These are phyloP conservation scores for Ciborinia camelliae DNA, from an alignment of 2,329 filamentous ascomycete genomes.

Conservation along the genomic window DNA sequence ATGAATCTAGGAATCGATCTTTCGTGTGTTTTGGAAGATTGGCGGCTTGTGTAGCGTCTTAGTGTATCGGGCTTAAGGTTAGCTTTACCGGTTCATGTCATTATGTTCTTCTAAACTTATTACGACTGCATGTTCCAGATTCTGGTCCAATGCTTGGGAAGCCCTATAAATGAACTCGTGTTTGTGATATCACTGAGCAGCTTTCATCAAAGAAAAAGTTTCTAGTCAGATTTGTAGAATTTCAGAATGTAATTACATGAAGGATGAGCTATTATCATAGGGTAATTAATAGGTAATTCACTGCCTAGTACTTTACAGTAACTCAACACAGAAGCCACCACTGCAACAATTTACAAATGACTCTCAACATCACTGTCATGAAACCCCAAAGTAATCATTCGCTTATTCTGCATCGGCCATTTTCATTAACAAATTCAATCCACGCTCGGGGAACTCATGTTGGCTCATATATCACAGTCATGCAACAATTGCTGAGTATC, in stretches of 20 bases:
- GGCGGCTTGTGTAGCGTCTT: too few species aligned
- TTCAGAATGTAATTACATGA: too few species aligned
- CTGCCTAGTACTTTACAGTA: background rate
- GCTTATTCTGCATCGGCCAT: background rate
- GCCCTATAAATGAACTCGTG: too few species aligned
- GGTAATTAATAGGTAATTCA: background rate
- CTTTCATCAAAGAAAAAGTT: too few species aligned
- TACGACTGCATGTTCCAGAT: too few species aligned
- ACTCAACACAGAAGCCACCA: background rate
- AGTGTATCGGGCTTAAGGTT: background rate
- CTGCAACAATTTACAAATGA: background rate
- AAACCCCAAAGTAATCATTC: background rate
- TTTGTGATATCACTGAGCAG: too few species aligned
- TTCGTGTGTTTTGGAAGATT: too few species aligned
- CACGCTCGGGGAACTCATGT: conserved; percentile 25
- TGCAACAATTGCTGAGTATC: conserved; percentile 12
- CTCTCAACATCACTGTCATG: background rate
- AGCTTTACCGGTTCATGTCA: background rate
- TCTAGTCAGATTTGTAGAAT: too few species aligned
- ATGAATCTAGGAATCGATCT: too few species aligned
- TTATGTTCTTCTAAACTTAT: background rate
- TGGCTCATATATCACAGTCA: conserved; percentile 24
- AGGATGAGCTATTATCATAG: background rate
- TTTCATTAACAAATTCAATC: conserved; percentile 29
- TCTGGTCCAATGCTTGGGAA: too few species aligned